phyloP scores from a whole-genome alignment of 257 asterid species.

The Rubia yunnanensis region DNA sequence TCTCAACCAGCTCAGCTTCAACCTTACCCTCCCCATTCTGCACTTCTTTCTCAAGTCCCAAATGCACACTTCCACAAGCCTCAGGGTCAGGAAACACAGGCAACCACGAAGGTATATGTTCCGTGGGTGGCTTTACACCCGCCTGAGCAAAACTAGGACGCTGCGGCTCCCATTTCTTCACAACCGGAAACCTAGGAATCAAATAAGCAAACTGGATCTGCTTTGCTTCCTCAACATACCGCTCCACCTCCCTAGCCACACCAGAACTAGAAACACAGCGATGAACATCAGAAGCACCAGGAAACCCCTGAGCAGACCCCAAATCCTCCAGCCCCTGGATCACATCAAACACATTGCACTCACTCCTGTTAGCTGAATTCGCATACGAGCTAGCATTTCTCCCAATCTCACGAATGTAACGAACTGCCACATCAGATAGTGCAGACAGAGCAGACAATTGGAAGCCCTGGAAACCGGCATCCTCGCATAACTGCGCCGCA shows the following conservation, averaged over 20 bases:
- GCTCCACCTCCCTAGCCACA: constrained; percentile 39
- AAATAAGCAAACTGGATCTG: constrained; percentile 60
- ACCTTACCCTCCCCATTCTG: constrained; percentile 17
- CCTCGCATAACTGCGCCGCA: constrained; percentile 37
- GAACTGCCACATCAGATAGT: constrained; percentile 59
- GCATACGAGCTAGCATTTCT: constrained; percentile 38
- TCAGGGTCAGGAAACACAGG: constrained; percentile 23
- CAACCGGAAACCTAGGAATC: constrained; percentile 55
- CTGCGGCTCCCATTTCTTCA: constrained; percentile 30
- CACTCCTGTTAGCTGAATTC: constrained; percentile 49
- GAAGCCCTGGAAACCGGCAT: constrained; percentile 70
- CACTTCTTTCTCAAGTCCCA: constrained; percentile 22
- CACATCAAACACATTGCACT: constrained; percentile 59
- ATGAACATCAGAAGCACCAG: constrained; percentile 33
- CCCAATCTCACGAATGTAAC: constrained; percentile 52
- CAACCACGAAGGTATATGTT: constrained; percentile 60
- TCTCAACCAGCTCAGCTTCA: constrained; percentile 25
- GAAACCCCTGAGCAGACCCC: constrained; percentile 33
- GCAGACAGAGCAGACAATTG: constrained; percentile 61
- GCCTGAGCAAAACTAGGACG: constrained; percentile 37
- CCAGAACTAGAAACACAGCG: constrained; percentile 54
- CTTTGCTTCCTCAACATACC: constrained; percentile 37
- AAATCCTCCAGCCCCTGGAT: constrained; percentile 61
- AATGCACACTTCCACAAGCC: constrained; percentile 24
- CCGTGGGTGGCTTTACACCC: constrained; percentile 37